A percentile compares a stretch with the other conserved stretches of the same genome.
phyloP scores from a whole-genome alignment of 148 eudicot genomes.

The Rhododendron molle region DNA sequence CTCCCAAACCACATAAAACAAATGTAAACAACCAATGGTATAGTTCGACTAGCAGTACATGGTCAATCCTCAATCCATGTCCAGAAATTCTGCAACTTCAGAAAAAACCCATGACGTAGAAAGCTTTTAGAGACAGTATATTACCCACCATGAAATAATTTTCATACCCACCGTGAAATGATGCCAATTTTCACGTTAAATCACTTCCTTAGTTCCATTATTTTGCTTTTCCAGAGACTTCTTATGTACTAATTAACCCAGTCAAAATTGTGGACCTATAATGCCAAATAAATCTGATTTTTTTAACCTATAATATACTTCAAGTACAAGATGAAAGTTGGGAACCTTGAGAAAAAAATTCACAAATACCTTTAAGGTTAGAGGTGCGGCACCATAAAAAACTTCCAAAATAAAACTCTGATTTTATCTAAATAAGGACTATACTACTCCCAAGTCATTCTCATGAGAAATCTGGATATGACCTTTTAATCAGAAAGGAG shows the following conservation, averaged over 20 bases:
- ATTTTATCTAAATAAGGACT: background rate
- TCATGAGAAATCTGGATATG: background rate
- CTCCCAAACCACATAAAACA: background rate
- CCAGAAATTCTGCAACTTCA: background rate
- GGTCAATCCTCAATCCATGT: background rate
- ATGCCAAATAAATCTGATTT: background rate
- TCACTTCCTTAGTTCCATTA: background rate
- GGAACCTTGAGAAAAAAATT: background rate
- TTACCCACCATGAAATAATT: background rate
- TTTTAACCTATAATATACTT: background rate
- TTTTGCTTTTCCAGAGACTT: background rate
- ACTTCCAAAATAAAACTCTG: background rate
- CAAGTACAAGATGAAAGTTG: background rate
- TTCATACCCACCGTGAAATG: background rate
- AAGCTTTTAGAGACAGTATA: background rate
- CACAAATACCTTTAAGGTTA: background rate
- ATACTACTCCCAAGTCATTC: background rate
- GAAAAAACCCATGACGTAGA: background rate
- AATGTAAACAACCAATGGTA: background rate
- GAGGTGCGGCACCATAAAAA: background rate
- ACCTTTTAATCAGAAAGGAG: background rate
- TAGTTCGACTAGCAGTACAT: background rate
- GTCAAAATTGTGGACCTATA: background rate
- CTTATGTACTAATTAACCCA: background rate
- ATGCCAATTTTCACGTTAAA: background rate